These are phyloP conservation scores for Fonsecaea nubica DNA, from an alignment of 2,329 filamentous ascomycete genomes.

Conservation along the genomic window DNA sequence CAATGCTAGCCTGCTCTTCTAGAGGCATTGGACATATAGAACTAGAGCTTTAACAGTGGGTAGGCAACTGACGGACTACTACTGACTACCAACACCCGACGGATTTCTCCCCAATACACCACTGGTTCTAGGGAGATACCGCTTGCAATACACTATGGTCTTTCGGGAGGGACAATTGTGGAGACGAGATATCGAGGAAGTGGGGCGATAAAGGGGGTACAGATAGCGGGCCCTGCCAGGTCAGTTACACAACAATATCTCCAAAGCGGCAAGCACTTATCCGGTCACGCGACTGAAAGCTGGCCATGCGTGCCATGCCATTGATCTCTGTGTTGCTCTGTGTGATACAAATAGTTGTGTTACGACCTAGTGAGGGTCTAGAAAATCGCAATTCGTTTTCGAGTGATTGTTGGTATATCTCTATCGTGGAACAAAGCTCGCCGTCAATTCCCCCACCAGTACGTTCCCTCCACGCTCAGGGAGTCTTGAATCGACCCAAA, in stretches of 20 bases:
- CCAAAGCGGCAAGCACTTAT: neutral
- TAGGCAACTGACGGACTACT: neutral
- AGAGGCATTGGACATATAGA: slow-evolving; percentile 17
- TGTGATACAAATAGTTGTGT: neutral
- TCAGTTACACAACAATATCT: neutral
- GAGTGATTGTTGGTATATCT: neutral
- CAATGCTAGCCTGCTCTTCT: slow-evolving; percentile 17
- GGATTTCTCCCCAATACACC: neutral
- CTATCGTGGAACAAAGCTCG: neutral
- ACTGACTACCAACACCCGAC: neutral
- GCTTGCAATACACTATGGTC: neutral
- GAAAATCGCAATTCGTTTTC: neutral
- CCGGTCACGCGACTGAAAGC: neutral
- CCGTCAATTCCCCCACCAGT: neutral
- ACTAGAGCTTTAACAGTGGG: slow-evolving; percentile 12
- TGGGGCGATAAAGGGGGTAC: neutral
- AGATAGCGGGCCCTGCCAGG: neutral
- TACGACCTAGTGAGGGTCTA: neutral
- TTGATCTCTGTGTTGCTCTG: neutral
- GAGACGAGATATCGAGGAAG: neutral
- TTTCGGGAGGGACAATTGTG: neutral
- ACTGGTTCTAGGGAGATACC: neutral
- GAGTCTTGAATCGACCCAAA: neutral
- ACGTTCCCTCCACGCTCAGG: neutral
- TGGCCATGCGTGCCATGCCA: neutral